Percentiles rank a stretch among this genome's conserved stretches.
Conservation (phyloP, 495 filamentous ascomycete genomes). For the Penicillium mononematosum region DNA sequence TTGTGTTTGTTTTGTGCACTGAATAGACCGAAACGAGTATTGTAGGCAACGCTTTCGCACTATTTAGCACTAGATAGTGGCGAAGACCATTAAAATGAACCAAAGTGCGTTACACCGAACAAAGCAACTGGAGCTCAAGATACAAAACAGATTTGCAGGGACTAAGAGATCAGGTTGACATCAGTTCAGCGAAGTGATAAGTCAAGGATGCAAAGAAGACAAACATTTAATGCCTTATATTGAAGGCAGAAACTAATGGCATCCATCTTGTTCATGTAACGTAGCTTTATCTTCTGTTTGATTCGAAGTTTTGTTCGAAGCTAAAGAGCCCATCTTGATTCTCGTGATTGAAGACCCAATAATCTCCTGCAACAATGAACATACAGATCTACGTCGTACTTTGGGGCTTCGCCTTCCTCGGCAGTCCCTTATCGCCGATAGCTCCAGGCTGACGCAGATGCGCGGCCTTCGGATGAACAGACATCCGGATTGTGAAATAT, state of each 20-base stretch:
- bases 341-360: background rate
- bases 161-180: constrained; percentile 1
- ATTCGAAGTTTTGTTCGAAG: background rate
- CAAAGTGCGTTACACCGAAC: background rate
- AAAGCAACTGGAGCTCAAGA: background rate
- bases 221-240: constrained; percentile 14
- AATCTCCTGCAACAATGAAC: background rate
- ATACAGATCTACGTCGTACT: background rate
- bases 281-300: background rate
- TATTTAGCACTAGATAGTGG: background rate
- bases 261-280: background rate
- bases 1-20: background rate
- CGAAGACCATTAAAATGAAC: background rate
- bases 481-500: background rate
- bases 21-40: background rate
- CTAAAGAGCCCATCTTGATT: too few species aligned
- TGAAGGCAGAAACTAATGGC: constrained; percentile 8
- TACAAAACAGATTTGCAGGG: background rate
- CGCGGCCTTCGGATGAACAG: constrained; percentile 11
- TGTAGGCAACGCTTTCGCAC: background rate
- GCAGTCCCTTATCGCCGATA: constrained; percentile 17
- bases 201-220: constrained; percentile 18
- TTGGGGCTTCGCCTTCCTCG: background rate
- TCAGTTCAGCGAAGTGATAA: constrained; percentile 1
- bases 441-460: constrained; percentile 8